phyloP scores from a whole-genome alignment of 2,329 filamentous ascomycete genomes.

The Apiospora arundinis region DNA sequence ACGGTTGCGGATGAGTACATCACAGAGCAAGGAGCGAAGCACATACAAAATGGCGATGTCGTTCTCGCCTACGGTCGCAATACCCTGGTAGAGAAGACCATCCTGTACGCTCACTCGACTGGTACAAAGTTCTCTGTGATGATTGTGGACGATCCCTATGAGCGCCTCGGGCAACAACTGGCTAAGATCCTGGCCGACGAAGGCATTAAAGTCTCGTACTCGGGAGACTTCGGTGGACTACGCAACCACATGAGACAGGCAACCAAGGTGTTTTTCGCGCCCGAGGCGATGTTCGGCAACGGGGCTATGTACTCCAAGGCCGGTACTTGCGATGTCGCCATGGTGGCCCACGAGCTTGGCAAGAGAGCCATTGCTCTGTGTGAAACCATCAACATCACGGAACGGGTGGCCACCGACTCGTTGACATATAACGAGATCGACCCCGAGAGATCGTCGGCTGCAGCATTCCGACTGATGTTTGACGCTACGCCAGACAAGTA shows the following conservation, averaged over 20 bases:
- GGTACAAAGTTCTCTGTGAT: slow-evolving; percentile 84
- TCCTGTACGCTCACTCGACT: slow-evolving; percentile 72
- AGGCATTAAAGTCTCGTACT: slow-evolving; percentile 81
- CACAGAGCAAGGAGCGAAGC: slow-evolving; percentile 73
- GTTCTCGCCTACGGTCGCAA: slow-evolving; percentile 88
- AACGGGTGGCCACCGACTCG: slow-evolving; percentile 86
- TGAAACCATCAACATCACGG: slow-evolving; percentile 91
- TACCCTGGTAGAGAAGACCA: slow-evolving; percentile 82
- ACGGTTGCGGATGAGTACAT: slow-evolving; percentile 88
- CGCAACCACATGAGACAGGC: slow-evolving; percentile 71
- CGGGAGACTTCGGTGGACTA: slow-evolving; percentile 76
- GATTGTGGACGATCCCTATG: slow-evolving; percentile 75
- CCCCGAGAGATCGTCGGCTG: slow-evolving; percentile 69
- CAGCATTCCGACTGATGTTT: slow-evolving; percentile 74
- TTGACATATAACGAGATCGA: slow-evolving; percentile 93
- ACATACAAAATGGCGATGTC: slow-evolving; percentile 80
- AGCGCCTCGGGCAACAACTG: slow-evolving; percentile 60
- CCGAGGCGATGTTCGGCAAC: slow-evolving; percentile 95
- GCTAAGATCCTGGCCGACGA: slow-evolving; percentile 71
- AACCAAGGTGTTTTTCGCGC: slow-evolving; percentile 81
- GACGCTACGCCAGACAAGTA: slow-evolving; percentile 90
- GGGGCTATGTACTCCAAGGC: slow-evolving; percentile 87
- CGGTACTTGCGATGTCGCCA: slow-evolving; percentile 86
- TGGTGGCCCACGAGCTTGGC: slow-evolving; percentile 77
- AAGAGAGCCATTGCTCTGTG: slow-evolving; percentile 88